phyloP scores from a whole-genome alignment of 2,329 filamentous ascomycete genomes.

The Proliferodiscus dingleyae region DNA sequence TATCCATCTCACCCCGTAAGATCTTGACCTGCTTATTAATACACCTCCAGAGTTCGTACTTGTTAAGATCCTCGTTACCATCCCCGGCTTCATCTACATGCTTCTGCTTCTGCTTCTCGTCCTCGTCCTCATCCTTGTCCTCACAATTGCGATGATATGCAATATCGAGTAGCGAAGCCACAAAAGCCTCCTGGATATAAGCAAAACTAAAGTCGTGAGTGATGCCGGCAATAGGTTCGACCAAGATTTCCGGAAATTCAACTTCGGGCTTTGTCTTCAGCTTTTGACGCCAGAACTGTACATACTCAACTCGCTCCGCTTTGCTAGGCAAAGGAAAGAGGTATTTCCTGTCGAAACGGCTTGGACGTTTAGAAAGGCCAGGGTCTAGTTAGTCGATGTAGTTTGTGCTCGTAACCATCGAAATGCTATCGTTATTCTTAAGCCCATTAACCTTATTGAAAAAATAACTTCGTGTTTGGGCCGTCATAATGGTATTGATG shows the following conservation, averaged over 20 bases:
- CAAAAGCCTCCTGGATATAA: conserved; percentile 9
- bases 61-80: conserved; percentile 7
- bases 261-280: conserved; percentile 4
- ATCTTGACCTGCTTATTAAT: conserved; percentile 9
- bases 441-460: conserved; percentile 9
- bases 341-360: conserved; percentile 8
- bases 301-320: conserved; percentile 4
- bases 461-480: conserved; percentile 7
- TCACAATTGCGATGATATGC: conserved; percentile 6
- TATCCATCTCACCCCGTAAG: conserved; percentile 6
- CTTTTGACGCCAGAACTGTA: conserved; percentile 7
- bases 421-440: conserved; percentile 7
- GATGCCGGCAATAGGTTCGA: conserved; percentile 6
- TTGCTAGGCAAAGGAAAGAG: conserved; percentile 5
- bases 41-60: conserved; percentile 6
- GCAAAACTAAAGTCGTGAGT: conserved; percentile 9
- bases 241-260: conserved; percentile 3
- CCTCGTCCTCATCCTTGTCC: conserved; percentile 1
- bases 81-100: neutral
- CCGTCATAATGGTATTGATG: conserved; percentile 7
- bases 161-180: conserved; percentile 5
- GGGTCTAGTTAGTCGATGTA: conserved; percentile 5
- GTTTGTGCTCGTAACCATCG: conserved; percentile 10
- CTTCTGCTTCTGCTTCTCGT: no score
- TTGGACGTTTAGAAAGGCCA: conserved; percentile 7